Base-by-base conservation (phyloP, 192 early-diverging fungal genomes). In the Coemansia sp. region DNA sequence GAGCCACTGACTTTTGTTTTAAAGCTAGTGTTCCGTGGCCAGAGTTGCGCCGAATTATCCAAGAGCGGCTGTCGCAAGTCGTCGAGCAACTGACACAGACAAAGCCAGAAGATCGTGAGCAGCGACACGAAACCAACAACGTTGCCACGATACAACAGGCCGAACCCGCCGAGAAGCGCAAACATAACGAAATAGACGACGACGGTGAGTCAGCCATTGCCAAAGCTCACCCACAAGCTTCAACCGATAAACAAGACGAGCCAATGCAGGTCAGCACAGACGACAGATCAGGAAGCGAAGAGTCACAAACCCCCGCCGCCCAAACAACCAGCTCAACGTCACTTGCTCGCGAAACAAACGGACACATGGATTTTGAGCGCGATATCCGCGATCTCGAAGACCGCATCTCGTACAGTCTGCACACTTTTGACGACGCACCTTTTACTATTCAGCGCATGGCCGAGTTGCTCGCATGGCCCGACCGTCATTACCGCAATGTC, bases 381-480 rank as follows among this genome's bases (percentile, higher is more conserved):
- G 60, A 18, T 68, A 70, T 74, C 15, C 63, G 57, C 44, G 76
- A 79, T 20, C 61, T 79, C 3, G 70, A 79, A 25, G 71, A 70
- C 21, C 70, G 76, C 1, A 70, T 79, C 34, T 56, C 55, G 12
- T 73, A 79, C 61, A 66, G 64, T 21, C 52, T 79, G 57, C 76
- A 66, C 28, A 67, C 76, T 12, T 79, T 79, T 42, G 76, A 73
- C 40, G 76, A 79, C 6, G 71, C 79, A 12, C 79, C 79, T 5
- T 81, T 81, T 47, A 81, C 79, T 1, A 76, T 81, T 17, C 79
- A 81, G 55, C 68, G 79, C 15, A 72, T 81, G 3, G 66, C 67
- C 38, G 79, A 81, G 57, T 67, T 81, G 46, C 40, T 76, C 34
- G 60, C 57, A 21, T 69, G 67, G 66, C 70, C 79, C 12, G 68